Evolutionary conservation across 352 stramenopile species (phyloP), one percentile per base, ranked within the genome.

Genomic region (Phytophthora kernoviae): DNA sequence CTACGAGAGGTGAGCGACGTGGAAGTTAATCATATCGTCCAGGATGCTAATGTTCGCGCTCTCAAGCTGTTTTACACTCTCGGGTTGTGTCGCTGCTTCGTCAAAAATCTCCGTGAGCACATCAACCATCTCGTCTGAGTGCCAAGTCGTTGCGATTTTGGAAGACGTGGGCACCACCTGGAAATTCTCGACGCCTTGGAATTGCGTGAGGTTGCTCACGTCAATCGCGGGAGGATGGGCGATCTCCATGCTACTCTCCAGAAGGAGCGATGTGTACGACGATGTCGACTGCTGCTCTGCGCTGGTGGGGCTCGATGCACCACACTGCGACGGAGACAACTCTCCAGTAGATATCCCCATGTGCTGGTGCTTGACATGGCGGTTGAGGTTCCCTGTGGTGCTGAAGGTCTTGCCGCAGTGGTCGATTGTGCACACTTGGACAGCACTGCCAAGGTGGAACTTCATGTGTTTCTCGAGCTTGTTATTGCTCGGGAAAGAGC

Each of bases 391-490:
- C 14, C 77, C 77, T 12, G 65, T 70, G 1, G 77, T 84, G 43
- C 69, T 86, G 54, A 86, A 87, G 11, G 75, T 84, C 49, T 87
- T 87, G 54, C 75, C 77, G 39, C 75, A 87, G n/a, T 68, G 61
- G 18, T 61, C 51, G 44, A 81, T 61, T 0, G 26, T 69, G 54
- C 77, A 87, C 10, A 77, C 68, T 24, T 84, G 70, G 14, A 79
- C 71, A n/a, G 64, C 58, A 41, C 57, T 62, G 15, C 77, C 77
- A 2, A 67, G 34, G 24, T 87, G 77, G 39, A 72, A 83, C 59
- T 81, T 77, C 71, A 84, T 84, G 62, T 86, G 76, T 44, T 84
- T 81, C 21, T 76, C 72, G 42, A 81, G 65, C 68, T 81, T 81
- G 57, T 73, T 78, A 60, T 74, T 73, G 65, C 68, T 81, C 20